A percentile compares a stretch with the other conserved stretches of the same genome.
phyloP scores from a whole-genome alignment of 345 rosid genomes.

The Melastoma malabathricum region DNA sequence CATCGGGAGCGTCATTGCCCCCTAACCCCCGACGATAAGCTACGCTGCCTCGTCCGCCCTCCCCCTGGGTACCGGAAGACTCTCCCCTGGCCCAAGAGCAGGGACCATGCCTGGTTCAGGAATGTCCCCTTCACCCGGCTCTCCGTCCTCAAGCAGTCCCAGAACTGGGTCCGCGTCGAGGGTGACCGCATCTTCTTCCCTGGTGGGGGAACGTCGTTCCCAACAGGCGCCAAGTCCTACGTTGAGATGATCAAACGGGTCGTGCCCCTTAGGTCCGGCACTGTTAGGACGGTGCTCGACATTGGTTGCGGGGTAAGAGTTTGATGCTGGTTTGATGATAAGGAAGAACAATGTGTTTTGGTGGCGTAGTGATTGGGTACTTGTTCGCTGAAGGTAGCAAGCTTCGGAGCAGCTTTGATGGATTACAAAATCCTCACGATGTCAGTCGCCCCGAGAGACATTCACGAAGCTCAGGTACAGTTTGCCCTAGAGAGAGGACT shows the following conservation, averaged over 20 bases:
- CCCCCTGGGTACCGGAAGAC: slow-evolving; percentile 46
- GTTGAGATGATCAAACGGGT: slow-evolving; percentile 28
- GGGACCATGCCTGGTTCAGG: slow-evolving; percentile 38
- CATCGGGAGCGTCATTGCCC: slow-evolving; percentile 59
- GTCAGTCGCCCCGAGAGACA: slow-evolving; percentile 71
- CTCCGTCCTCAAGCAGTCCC: slow-evolving; percentile 32
- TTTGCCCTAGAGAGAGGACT: slow-evolving; percentile 65
- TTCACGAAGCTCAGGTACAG: slow-evolving; percentile 69
- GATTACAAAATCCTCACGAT: slow-evolving; percentile 44
- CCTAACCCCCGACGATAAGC: slow-evolving; percentile 11
- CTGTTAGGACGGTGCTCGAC: slow-evolving; percentile 48
- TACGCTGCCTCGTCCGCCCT: slow-evolving; percentile 39
- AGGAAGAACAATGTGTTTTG: neutral
- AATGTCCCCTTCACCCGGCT: slow-evolving; percentile 47
- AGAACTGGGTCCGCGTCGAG: slow-evolving; percentile 53
- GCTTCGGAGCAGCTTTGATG: slow-evolving; percentile 50
- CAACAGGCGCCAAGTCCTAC: slow-evolving; percentile 42
- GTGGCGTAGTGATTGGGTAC: no score
- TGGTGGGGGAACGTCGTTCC: slow-evolving; percentile 69
- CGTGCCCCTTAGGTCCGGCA: slow-evolving; percentile 45
- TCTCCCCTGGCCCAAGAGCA: slow-evolving; percentile 52
- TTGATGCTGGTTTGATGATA: neutral
- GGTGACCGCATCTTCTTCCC: slow-evolving; percentile 43
- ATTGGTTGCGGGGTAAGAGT: slow-evolving; percentile 49
- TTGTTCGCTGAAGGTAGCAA: slow-evolving; percentile 39